Conservation (phyloP, 345 rosid genomes). For the Melaleuca quinquenervia region DNA sequence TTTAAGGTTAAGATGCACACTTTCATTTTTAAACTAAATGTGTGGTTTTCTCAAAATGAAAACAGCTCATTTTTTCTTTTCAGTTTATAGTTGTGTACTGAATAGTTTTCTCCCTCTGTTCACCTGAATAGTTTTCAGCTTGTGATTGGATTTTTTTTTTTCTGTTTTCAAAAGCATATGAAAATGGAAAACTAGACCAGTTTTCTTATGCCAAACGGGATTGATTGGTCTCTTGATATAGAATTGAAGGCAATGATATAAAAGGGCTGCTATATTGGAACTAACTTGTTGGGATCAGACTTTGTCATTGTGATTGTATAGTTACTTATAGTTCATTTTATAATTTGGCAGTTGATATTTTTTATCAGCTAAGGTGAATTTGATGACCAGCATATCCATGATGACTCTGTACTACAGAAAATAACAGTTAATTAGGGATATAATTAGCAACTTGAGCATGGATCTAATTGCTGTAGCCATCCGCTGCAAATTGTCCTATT, state of each 20-base stretch:
- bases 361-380: background rate
- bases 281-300: background rate
- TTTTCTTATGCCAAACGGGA: background rate
- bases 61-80: background rate
- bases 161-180: background rate
- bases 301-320: background rate
- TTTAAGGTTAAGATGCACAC: background rate
- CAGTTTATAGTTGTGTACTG: background rate
- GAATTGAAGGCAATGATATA: background rate
- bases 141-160: background rate
- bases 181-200: background rate
- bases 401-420: background rate
- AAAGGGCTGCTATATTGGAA: background rate
- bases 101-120: background rate
- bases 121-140: background rate
- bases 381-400: background rate
- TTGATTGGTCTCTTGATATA: background rate
- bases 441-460: background rate
- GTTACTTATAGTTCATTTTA: background rate
- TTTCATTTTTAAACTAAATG: background rate
- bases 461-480: background rate
- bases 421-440: background rate
- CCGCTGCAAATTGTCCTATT: background rate
- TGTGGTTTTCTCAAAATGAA: background rate
- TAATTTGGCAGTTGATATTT: background rate